phyloP scores from a whole-genome alignment of 768 basidiomycete genomes.

The Amanita inopinata region DNA sequence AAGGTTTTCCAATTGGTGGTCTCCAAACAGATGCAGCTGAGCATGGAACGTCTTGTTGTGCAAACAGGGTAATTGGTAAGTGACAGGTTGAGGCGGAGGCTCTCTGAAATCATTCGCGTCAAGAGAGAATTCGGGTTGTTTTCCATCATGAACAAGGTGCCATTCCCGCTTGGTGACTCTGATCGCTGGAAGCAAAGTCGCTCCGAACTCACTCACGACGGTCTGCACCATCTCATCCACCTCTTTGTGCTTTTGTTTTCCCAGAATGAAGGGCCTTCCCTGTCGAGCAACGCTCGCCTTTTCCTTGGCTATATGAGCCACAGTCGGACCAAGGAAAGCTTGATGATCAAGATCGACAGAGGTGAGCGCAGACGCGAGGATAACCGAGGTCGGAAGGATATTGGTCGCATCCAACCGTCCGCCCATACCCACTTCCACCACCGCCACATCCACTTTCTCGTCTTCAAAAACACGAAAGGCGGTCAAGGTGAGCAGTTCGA shows the following conservation, averaged over 20 bases:
- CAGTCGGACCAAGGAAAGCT: constrained; percentile 71
- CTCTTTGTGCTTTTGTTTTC: constrained; percentile 43
- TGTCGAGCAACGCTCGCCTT: constrained; percentile 74
- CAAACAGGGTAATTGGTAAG: constrained; percentile 34
- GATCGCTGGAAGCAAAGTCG: constrained; percentile 24
- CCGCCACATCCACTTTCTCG: constrained; percentile 62
- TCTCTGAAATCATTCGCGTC: constrained; percentile 19
- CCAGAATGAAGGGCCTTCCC: constrained; percentile 56
- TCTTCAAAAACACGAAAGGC: constrained; percentile 72
- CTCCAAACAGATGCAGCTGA: constrained; percentile 60
- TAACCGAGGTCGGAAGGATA: constrained; percentile 56
- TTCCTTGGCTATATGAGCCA: constrained; percentile 66
- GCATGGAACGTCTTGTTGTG: constrained; percentile 30
- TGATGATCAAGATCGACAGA: constrained; percentile 92
- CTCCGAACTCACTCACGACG: constrained; percentile 34
- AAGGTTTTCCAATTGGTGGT: constrained; percentile 83
- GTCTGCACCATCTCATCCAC: constrained; percentile 24
- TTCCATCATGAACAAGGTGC: constrained; percentile 26
- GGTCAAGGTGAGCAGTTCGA: constrained; percentile 80
- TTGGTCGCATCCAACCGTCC: constrained; percentile 92
- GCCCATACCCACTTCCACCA: constrained; percentile 94
- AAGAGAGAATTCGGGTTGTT: constrained; percentile 21
- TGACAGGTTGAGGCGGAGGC: constrained; percentile 34
- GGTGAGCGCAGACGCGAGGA: constrained; percentile 76
- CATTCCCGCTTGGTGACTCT: constrained; percentile 26